Percentiles rank a stretch among this genome's conserved stretches.
phyloP scores from a whole-genome alignment of 768 basidiomycete genomes.

The Boletus sensibilis region DNA sequence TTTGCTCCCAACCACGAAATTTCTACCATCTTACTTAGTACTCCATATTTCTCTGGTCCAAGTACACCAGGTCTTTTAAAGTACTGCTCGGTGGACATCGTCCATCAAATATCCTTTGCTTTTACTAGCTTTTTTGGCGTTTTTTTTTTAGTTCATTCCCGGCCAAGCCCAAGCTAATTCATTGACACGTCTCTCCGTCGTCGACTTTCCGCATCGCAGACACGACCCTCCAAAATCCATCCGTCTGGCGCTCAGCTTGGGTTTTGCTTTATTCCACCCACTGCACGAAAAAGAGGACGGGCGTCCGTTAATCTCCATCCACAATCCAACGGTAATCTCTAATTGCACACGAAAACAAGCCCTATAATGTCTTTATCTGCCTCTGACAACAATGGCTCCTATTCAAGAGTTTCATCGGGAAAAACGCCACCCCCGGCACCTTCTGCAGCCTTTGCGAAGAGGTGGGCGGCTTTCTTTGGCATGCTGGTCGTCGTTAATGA shows the following conservation, averaged over 20 bases:
- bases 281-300: slow-evolving; percentile 33
- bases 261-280: slow-evolving; percentile 25
- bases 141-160: slow-evolving; percentile 25
- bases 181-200: slow-evolving; percentile 21
- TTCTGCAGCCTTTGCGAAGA: slow-evolving; percentile 86
- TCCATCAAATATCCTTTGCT: slow-evolving; percentile 35
- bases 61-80: slow-evolving; percentile 35
- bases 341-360: slow-evolving; percentile 58
- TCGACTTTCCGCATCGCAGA: slow-evolving; percentile 27
- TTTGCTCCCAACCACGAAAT: slow-evolving; percentile 32
- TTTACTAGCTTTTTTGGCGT: slow-evolving; percentile 18
- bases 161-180: slow-evolving; percentile 35
- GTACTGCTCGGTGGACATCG: slow-evolving; percentile 32
- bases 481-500: slow-evolving; percentile 19
- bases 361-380: slow-evolving; percentile 92
- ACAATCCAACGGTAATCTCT: slow-evolving; percentile 65
- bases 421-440: slow-evolving; percentile 91
- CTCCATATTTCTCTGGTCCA: slow-evolving; percentile 36
- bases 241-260: slow-evolving; percentile 18
- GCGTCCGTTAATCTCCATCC: slow-evolving; percentile 35
- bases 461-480: slow-evolving; percentile 44
- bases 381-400: slow-evolving; percentile 77
- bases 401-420: slow-evolving; percentile 79
- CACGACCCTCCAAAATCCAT: slow-evolving; percentile 27
- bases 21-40: slow-evolving; percentile 40